Base-by-base conservation (phyloP, 768 basidiomycete genomes). In the Suillus tomentosus region DNA sequence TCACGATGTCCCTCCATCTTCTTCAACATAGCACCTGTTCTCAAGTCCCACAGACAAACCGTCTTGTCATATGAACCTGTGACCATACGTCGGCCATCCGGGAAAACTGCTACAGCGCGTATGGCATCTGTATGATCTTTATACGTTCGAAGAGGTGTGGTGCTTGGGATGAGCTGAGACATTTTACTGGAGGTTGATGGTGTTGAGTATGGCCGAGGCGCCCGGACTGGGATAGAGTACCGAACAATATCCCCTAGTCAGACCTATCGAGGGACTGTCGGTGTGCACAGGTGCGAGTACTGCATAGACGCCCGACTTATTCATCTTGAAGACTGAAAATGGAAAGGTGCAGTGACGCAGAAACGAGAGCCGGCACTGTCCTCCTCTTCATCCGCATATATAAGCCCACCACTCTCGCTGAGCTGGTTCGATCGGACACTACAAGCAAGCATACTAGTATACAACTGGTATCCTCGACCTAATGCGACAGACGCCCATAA, bases 1-100 rank as follows among this genome's bases (percentile, higher is more conserved):
- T 19, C 91, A 56, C 95, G 87, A 61, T 95, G 94, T 50, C 90
- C 53, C 10, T 54, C 53, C 53, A 54, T 54, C 31, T 54, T 54
- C 31, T 34, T 54, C 53, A 54, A 34, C 53, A 54, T 34, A 11
- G 17, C 31, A n/a, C 53, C 53, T 34, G 19, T 54, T 10, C 15
- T n/a, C 53, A 54, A 54, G 31, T 54, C 53, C 53, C 53, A 54
- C 53, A 54, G 10, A 34, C 53, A 31, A 54, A 54, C 31, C 5
- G 53, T 54, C 53, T 34, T 54, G 31, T 54, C 53, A 19, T 11
- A 54, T 9, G 53, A 54, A 17, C 53, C 31, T 10, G 53, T 54
- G 17, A 54, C 53, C 53, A 54, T 54, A 34, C 53, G 53, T 19
- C 31, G 53, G 5, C 53, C 27, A 54, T 54, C 53, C 34, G 53